Base-by-base conservation (phyloP, 192 early-diverging fungal species). In the Glomus cerebriforme region DNA sequence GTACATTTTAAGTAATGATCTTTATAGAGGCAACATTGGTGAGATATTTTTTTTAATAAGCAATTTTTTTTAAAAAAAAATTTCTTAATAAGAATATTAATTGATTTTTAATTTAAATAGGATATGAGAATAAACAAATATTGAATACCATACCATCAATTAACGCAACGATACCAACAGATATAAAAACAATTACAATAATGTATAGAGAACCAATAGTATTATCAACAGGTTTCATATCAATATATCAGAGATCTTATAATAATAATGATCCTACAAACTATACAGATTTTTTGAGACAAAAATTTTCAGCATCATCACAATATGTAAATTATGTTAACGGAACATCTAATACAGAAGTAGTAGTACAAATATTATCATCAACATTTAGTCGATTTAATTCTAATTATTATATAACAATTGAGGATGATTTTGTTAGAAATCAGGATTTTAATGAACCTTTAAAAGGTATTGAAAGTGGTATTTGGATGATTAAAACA, bases 401-500 rank as follows among this genome's bases (percentile, higher is more conserved):
- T 35, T 24, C 32, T 24, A 13, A 12, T 12, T 70, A 70, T 37
- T 70, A 45, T 70, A 34, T 37, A 22, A 15, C 4, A 45, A n/a
- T 45, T 24, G 68, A 70, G 26, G 39, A 37, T 13, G 22, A 70
- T 45, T 70, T 70, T 70, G 68, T 70, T 35, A 70, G 22, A 45
- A 24, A 17, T 24, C 10, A 26, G 12, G 9, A 31, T 7, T 70
- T 70, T 35, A 34, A 37, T 22, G 68, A 70, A 70, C 68, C 68
- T 17, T 24, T 70, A n/a, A 34, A 45, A 6, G 68, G 68, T 43
- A 45, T 70, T 43, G 35, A 12, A 70, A 39, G 34, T 19, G 34
- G 39, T 7, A 17, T 24, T 24, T 70, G 68, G 68, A 70, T 2
- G 15, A 7, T 70, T 70, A 70, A 45, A 13, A 70, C 62, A 29